phyloP scores from a whole-genome alignment of 2,329 filamentous ascomycete genomes.

The Clarireedia sp. region DNA sequence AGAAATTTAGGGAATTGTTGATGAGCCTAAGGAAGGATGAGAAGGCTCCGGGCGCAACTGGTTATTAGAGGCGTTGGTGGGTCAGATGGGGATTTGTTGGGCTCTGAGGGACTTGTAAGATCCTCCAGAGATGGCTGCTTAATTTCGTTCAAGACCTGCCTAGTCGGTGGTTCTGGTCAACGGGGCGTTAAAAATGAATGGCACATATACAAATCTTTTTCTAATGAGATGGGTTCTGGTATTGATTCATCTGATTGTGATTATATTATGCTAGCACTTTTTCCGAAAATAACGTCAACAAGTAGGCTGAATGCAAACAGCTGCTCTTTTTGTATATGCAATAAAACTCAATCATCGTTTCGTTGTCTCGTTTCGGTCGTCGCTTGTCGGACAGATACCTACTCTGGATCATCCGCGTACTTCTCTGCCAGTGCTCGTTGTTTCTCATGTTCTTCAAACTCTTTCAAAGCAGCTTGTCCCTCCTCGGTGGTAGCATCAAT shows the following conservation, averaged over 20 bases:
- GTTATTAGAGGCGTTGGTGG: slow-evolving; percentile 39
- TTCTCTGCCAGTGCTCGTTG: slow-evolving; percentile 19
- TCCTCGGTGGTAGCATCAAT: slow-evolving; percentile 92
- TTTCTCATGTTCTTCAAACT: slow-evolving; percentile 56
- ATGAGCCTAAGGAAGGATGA: slow-evolving; percentile 87
- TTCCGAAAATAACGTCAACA: background rate
- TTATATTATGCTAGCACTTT: background rate
- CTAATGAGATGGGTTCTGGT: slow-evolving; percentile 1
- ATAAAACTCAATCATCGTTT: background rate
- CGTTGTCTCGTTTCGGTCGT: background rate
- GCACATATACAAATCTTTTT: slow-evolving; percentile 16
- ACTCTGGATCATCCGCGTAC: slow-evolving; percentile 31
- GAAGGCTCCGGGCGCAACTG: slow-evolving; percentile 63
- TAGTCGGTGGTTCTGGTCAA: slow-evolving; percentile 21
- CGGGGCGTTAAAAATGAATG: slow-evolving; percentile 29
- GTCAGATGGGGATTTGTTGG: slow-evolving; percentile 1
- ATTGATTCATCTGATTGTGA: background rate
- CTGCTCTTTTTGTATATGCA: background rate
- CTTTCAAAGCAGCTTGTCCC: slow-evolving; percentile 67
- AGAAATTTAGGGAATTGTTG: slow-evolving; percentile 87
- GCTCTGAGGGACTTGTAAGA: slow-evolving; percentile 23
- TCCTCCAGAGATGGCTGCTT: slow-evolving; percentile 23
- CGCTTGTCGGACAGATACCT: slow-evolving; percentile 4
- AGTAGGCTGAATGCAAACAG: background rate
- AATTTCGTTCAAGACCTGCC: slow-evolving; percentile 19